phyloP scores from a whole-genome alignment of 148 eudicot species.

The Nepenthes gracilis region DNA sequence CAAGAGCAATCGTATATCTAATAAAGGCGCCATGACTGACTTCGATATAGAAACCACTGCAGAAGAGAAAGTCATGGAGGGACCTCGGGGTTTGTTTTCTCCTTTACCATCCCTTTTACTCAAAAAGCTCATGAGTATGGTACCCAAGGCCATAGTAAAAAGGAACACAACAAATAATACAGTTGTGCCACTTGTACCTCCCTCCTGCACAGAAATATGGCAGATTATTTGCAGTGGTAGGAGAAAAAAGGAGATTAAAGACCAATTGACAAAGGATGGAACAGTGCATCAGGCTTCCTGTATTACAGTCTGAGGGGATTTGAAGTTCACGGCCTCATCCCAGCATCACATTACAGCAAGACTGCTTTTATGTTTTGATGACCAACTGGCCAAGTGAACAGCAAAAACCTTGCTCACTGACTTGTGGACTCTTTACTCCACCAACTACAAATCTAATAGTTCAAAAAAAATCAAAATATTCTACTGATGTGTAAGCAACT shows the following conservation, averaged over 20 bases:
- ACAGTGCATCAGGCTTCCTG: too few species aligned
- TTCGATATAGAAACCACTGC: slow-evolving; percentile 41
- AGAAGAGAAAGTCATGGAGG: slow-evolving; percentile 32
- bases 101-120: slow-evolving; percentile 38
- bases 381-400: too few species aligned
- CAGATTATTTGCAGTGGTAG: not conserved
- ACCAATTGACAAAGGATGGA: not conserved
- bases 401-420: too few species aligned
- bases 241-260: not conserved
- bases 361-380: too few species aligned
- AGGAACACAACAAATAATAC: slow-evolving; percentile 67
- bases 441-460: too few species aligned
- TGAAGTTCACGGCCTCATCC: too few species aligned
- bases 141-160: slow-evolving; percentile 67
- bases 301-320: too few species aligned
- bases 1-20: slow-evolving; percentile 61
- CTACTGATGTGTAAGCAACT: too few species aligned
- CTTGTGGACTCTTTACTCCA: too few species aligned
- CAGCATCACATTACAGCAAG: too few species aligned
- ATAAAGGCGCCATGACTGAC: slow-evolving; percentile 45
- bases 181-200: slow-evolving; percentile 68
- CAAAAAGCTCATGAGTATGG: slow-evolving; percentile 79
- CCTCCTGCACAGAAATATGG: slow-evolving; percentile 50
- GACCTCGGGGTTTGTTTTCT: slow-evolving; percentile 31
- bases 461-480: too few species aligned